Evolutionary conservation across 1,284 basidiomycete genomes (phyloP), one percentile per base, ranked within the genome.

Genomic region (Schizophyllum amplum): DNA sequence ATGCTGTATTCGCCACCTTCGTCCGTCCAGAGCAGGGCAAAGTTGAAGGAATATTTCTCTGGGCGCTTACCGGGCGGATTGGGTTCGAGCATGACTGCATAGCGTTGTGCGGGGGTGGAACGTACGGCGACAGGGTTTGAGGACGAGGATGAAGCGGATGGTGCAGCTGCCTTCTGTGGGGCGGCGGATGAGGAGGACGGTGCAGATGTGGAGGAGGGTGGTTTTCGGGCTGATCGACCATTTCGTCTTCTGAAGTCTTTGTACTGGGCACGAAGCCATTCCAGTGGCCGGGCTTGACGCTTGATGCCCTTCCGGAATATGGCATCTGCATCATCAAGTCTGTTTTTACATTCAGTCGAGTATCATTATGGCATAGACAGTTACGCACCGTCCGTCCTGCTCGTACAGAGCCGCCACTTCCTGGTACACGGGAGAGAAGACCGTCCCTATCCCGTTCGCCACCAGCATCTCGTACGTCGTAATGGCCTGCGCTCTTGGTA

Each of bases 401-500:
- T 98, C 95, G 42, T 93, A 74, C 4, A 89, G 83, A 24, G 80
- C 76, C 0, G 94, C 94, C 71, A 89, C 92, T 69, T 97, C 94
- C 69, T 98, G 94, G 67, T 98, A 98, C 49, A 98, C 76, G 42
- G 90, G 70, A 1, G 90, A 86, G 67, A 88, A 85, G 15, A 75
- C 77, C 6, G 92, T 89, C 0, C 94, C 95, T 63, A 98, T 90
- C 62, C 96, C 90, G 63, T 94, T 93, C 1, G 87, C 86, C 61
- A 97, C 79, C 64, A 97, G 74, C 70, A 92, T 97, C 63, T 84
- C 79, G 76, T 88, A 95, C 62, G 95, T 86, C 65, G 92, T 80
- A 11, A 78, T 79, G 83, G 82, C 66, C 77, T 82, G 56, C 24
- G 21, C 71, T 86, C 85, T 48, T 93, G 87, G 62, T 87, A 89